Percentiles rank a stretch among this genome's conserved stretches.
phyloP scores from a whole-genome alignment of 75 land plant genomes.

The Ceratopteris richardii region DNA sequence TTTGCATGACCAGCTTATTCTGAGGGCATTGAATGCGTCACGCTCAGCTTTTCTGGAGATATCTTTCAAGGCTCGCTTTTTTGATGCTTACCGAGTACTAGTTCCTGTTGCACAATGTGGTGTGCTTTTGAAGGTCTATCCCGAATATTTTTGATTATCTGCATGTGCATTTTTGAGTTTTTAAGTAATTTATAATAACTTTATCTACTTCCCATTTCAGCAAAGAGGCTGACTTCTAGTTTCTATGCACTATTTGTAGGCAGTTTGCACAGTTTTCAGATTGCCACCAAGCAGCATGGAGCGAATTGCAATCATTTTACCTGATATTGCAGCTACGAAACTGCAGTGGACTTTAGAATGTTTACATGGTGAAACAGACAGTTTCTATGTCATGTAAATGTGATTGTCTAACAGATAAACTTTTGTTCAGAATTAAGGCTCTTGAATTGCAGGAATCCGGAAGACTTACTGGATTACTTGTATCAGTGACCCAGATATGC shows the following conservation, averaged over 20 bases:
- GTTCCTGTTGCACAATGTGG: conserved; percentile 55
- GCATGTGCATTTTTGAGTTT: too few relatives aligned
- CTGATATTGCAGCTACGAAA: conserved; percentile 66
- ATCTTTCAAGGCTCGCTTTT: conserved; percentile 58
- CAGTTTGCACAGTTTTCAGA: conserved; percentile 78
- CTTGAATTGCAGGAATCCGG: conserved; percentile 66
- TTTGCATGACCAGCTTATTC: conserved; percentile 45
- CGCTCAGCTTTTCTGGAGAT: conserved; percentile 79
- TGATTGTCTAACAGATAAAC: too few relatives aligned
- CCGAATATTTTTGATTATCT: background rate
- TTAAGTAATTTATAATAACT: background rate
- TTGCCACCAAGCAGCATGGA: conserved; percentile 65
- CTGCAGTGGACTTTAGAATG: conserved; percentile 67
- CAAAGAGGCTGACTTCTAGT: too few relatives aligned
- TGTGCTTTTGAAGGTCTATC: conserved; percentile 72
- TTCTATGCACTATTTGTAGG: conserved; percentile 22
- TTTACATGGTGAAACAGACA: conserved; percentile 51
- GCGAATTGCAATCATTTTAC: conserved; percentile 41
- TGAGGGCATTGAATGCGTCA: conserved; percentile 80
- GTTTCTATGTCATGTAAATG: too few relatives aligned
- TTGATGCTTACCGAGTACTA: conserved; percentile 50
- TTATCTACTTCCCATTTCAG: too few relatives aligned
- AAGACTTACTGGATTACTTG: conserved; percentile 89
- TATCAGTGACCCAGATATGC: conserved; percentile 82
- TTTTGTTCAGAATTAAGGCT: too few relatives aligned